Percentiles rank a stretch among this genome's conserved stretches.
These are phyloP conservation scores for Toxicodendron radicans DNA, from an alignment of 345 rosid genomes.

Conservation along the genomic window DNA sequence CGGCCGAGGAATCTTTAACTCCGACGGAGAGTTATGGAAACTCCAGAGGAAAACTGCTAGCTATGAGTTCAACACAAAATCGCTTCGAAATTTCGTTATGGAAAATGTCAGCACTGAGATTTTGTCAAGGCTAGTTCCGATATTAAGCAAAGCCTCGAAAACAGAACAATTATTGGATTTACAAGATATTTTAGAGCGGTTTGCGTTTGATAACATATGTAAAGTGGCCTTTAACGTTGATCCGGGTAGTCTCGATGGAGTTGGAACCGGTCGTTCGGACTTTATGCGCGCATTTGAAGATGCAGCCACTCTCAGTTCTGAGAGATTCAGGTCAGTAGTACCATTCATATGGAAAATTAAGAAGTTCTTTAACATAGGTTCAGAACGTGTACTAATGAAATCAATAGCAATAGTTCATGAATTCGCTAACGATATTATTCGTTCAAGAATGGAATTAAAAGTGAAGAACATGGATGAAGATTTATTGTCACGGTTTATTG, in stretches of 20 bases:
- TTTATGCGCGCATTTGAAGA: constrained; percentile 45
- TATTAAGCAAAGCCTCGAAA: constrained; percentile 20
- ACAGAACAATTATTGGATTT: constrained; percentile 28
- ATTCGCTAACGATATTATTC: neutral
- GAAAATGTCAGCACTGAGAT: constrained; percentile 30
- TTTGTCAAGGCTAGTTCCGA: constrained; percentile 29
- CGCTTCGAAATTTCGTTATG: constrained; percentile 33
- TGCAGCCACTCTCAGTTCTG: constrained; percentile 26
- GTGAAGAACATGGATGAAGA: constrained; percentile 21
- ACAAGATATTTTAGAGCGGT: constrained; percentile 43
- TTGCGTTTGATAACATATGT: constrained; percentile 50
- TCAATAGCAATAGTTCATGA: constrained; percentile 24
- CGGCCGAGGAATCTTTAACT: constrained; percentile 32
- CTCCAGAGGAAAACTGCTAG: constrained; percentile 23
- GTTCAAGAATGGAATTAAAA: constrained; percentile 25
- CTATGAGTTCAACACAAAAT: constrained; percentile 24
- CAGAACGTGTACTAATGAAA: constrained; percentile 33
- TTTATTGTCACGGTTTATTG: constrained; percentile 32
- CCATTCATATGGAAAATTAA: constrained; percentile 21
- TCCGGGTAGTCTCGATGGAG: constrained; percentile 38
- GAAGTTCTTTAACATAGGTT: constrained; percentile 33
- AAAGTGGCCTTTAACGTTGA: constrained; percentile 44
- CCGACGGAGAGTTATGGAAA: no score
- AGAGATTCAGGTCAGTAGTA: neutral
- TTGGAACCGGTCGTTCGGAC: constrained; percentile 19